These are phyloP conservation scores for Andrographis paniculata DNA, from an alignment of 305 asterid genomes.

Conservation along the genomic window DNA sequence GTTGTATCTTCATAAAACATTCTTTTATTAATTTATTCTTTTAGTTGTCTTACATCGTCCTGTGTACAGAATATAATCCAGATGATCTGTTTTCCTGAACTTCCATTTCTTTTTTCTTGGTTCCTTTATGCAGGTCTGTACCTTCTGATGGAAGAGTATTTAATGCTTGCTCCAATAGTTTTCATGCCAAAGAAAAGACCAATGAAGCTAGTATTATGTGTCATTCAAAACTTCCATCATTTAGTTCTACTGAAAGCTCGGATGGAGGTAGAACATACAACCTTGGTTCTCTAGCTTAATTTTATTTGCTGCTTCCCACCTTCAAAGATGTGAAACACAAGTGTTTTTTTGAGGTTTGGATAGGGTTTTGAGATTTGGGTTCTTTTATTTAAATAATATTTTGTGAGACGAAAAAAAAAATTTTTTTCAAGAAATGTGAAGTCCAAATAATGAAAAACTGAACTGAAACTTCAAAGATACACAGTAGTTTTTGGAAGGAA, in stretches of 20 bases:
- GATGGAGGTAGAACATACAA: constrained; percentile 47
- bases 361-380: too few relatives aligned
- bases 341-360: too few relatives aligned
- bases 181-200: constrained; percentile 34
- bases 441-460: too few relatives aligned
- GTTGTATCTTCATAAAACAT: neutral
- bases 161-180: constrained; percentile 21
- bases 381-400: too few relatives aligned
- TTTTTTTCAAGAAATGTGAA: too few relatives aligned
- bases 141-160: constrained; percentile 34
- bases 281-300: constrained; percentile 4
- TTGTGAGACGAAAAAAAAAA: too few relatives aligned
- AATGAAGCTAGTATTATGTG: constrained; percentile 38
- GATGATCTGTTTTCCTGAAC: constrained; percentile 10
- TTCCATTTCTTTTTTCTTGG: constrained; percentile 11
- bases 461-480: too few relatives aligned
- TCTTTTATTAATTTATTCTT: constrained; percentile 2
- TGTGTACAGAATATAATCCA: neutral
- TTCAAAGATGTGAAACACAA: too few relatives aligned
- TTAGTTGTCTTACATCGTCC: neutral
- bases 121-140: constrained; percentile 28
- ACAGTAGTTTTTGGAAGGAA: too few relatives aligned
- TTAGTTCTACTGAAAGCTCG: constrained; percentile 66
- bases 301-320: neutral
- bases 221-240: constrained; percentile 56